phyloP scores from a whole-genome alignment of 164 flowering plant genomes.

The Euptelea pleiosperma region DNA sequence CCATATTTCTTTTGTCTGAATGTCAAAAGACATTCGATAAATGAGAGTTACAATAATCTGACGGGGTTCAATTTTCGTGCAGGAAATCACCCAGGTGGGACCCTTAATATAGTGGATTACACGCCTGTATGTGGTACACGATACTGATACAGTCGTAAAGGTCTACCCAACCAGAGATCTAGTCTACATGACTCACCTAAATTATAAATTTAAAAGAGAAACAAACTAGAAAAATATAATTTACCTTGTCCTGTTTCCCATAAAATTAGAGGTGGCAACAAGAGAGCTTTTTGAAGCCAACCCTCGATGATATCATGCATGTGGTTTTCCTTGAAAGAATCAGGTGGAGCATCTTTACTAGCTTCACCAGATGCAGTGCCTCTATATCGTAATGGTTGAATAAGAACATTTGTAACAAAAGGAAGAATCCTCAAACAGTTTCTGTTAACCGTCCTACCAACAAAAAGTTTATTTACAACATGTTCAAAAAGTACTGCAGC shows the following conservation, averaged over 20 bases:
- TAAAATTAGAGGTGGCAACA: slow-evolving; percentile 50
- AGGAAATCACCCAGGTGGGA: too few relatives aligned
- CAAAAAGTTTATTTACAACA: slow-evolving; percentile 46
- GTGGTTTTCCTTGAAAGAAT: slow-evolving; percentile 27
- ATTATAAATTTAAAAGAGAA: too few relatives aligned
- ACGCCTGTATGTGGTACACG: too few relatives aligned
- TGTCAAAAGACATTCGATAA: too few relatives aligned
- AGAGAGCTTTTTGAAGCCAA: slow-evolving; percentile 62
- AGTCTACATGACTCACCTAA: too few relatives aligned
- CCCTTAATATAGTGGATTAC: too few relatives aligned
- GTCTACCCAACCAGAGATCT: too few relatives aligned
- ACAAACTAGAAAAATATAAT: slow-evolving; percentile 7
- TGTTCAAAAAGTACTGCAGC: slow-evolving; percentile 43
- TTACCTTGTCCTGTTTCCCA: slow-evolving; percentile 64
- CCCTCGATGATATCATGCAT: slow-evolving; percentile 36
- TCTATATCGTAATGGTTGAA: slow-evolving; percentile 38
- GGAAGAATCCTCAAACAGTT: slow-evolving; percentile 75
- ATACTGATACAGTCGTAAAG: too few relatives aligned
- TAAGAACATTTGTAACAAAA: slow-evolving; percentile 44
- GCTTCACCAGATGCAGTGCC: slow-evolving; percentile 20
- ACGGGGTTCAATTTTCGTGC: too few relatives aligned
- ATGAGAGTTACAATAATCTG: too few relatives aligned
- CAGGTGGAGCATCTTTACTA: slow-evolving; percentile 22
- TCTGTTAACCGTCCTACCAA: slow-evolving; percentile 52
- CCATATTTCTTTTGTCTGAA: too few relatives aligned